Evolutionary conservation across 805 yeast genomes (phyloP).

Genomic region (Ogataea pignaliae): DNA sequence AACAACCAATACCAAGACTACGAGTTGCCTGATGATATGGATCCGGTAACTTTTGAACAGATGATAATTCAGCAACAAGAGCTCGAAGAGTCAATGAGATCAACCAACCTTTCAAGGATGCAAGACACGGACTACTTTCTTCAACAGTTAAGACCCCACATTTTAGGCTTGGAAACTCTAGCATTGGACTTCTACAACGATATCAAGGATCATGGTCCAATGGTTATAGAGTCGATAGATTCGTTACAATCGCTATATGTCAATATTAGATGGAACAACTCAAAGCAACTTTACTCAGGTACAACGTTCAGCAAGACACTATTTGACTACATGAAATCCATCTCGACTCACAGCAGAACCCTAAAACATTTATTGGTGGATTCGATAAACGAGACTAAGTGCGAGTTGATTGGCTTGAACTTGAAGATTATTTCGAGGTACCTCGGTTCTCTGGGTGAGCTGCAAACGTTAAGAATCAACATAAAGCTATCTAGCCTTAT

Average conservation of each 20-base stretch:
- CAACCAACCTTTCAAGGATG: not conserved
- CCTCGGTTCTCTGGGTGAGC: constrained; percentile 6
- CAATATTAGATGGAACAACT: constrained; percentile 17
- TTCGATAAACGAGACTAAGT: constrained; percentile 15
- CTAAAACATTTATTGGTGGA: constrained; percentile 19
- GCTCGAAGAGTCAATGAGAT: not conserved
- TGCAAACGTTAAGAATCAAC: constrained; percentile 18
- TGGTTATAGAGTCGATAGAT: constrained; percentile 9
- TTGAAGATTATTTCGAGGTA: constrained; percentile 4
- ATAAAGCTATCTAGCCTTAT: constrained; percentile 8
- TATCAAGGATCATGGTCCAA: constrained; percentile 12
- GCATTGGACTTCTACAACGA: constrained; percentile 19
- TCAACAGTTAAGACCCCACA: constrained; percentile 6
- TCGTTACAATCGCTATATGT: constrained; percentile 14
- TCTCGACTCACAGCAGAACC: constrained; percentile 8
- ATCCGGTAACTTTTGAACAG: constrained; percentile 11
- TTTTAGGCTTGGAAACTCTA: constrained; percentile 11
- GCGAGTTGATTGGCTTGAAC: constrained; percentile 6
- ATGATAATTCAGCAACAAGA: constrained; percentile 5
- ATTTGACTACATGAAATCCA: constrained; percentile 7
- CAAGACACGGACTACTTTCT: constrained; percentile 6
- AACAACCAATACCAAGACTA: constrained; percentile 4
- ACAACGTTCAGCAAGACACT: constrained; percentile 4
- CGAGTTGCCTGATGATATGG: constrained; percentile 11
- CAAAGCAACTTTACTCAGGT: constrained; percentile 5